A percentile compares a stretch with the other conserved stretches of the same genome.
Evolutionary conservation across 2,329 filamentous ascomycete genomes (phyloP).

Genomic region (Zymoseptoria brevis): DNA sequence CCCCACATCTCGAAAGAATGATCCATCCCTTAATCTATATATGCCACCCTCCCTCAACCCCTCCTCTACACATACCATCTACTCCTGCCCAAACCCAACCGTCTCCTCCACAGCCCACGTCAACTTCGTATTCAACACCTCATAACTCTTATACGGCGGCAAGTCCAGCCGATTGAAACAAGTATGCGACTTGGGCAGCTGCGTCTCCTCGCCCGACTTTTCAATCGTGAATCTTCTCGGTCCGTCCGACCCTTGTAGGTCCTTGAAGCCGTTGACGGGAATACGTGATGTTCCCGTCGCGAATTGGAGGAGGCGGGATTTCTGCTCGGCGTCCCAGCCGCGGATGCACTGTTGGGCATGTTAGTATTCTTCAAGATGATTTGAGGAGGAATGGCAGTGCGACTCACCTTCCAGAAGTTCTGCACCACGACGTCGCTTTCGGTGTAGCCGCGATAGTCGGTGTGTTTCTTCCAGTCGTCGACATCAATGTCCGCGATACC

Average conservation of each 20-base stretch:
- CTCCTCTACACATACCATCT: constrained; percentile 28
- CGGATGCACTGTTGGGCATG: constrained; percentile 57
- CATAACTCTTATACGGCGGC: constrained; percentile 83
- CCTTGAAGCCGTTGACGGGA: constrained; percentile 98
- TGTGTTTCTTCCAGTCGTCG: constrained; percentile 99
- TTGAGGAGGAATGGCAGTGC: neutral
- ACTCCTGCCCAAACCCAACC: constrained; percentile 97
- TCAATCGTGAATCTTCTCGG: constrained; percentile 95
- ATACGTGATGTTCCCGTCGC: constrained; percentile 96
- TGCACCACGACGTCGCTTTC: constrained; percentile 95
- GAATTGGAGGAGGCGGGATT: constrained; percentile 91
- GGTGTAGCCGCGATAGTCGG: constrained; percentile 96
- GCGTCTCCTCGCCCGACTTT: constrained; percentile 84
- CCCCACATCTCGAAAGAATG: neutral
- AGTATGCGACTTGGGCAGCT: constrained; percentile 93
- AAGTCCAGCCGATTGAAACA: constrained; percentile 98
- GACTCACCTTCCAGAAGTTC: constrained; percentile 83
- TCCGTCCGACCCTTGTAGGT: constrained; percentile 92
- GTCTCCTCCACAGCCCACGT: constrained; percentile 98
- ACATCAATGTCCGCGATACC: constrained; percentile 99
- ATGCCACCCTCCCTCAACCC: neutral
- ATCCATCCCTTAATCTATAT: neutral
- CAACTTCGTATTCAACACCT: constrained; percentile 78
- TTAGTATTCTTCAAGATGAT: constrained; percentile 10
- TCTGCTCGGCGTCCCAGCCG: constrained; percentile 96